These are phyloP conservation scores for Tuber melanosporum DNA, from an alignment of 495 filamentous ascomycete species.

Conservation along the genomic window DNA sequence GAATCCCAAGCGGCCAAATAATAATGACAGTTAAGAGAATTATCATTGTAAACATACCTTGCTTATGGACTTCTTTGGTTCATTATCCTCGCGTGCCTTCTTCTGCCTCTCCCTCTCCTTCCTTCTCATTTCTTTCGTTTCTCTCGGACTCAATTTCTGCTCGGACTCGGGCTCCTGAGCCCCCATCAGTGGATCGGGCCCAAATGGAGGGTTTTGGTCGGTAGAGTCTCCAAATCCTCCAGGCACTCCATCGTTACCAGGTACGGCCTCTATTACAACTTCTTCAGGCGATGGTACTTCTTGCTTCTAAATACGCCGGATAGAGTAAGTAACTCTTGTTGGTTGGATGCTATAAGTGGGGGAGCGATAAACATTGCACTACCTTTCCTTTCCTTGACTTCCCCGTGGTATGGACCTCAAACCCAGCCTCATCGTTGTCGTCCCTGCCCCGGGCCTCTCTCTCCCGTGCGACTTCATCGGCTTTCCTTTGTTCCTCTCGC, in stretches of 20 bases:
- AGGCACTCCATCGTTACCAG: neutral
- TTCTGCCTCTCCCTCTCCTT: constrained; percentile 13
- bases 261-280: neutral
- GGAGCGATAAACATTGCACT: neutral
- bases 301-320: neutral
- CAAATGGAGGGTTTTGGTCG: neutral
- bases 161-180: neutral
- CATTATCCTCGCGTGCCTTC: constrained; percentile 5
- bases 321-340: neutral
- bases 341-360: neutral
- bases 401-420: neutral
- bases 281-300: neutral
- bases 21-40: constrained; percentile 6
- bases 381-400: neutral
- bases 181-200: neutral
- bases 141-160: constrained; percentile 8
- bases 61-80: constrained; percentile 11
- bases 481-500: constrained; percentile 16
- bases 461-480: constrained; percentile 14
- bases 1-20: neutral
- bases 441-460: constrained; percentile 8
- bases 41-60: constrained; percentile 10
- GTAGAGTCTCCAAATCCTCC: neutral
- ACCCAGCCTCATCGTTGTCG: neutral
- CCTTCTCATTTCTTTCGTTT: constrained; percentile 4